Conservation (phyloP, 768 basidiomycete species). For the Russula vinacea region DNA sequence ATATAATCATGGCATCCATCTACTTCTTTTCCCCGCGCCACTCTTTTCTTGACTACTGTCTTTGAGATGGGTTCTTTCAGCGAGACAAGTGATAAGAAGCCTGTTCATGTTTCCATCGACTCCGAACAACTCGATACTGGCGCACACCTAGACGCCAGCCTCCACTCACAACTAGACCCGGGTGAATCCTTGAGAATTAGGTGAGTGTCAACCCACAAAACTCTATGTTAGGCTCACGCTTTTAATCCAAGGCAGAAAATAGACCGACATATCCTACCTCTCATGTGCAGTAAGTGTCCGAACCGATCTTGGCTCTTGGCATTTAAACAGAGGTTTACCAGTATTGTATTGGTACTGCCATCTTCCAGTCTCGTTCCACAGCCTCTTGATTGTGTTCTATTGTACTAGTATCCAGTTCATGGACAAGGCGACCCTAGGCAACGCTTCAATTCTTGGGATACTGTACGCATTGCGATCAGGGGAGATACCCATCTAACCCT, state of each 20-base stretch:
- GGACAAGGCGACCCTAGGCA: constrained; percentile 72
- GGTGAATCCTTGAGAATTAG: constrained; percentile 51
- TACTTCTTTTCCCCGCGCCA: neutral
- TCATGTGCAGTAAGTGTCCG: constrained; percentile 63
- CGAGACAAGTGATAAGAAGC: constrained; percentile 24
- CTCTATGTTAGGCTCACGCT: constrained; percentile 31
- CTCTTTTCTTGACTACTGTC: neutral
- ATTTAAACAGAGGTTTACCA: constrained; percentile 31
- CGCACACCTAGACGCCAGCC: constrained; percentile 52
- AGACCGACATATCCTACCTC: constrained; percentile 60
- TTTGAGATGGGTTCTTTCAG: constrained; percentile 21
- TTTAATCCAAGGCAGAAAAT: constrained; percentile 47
- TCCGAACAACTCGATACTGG: constrained; percentile 58
- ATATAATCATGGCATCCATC: neutral
- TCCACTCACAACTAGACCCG: constrained; percentile 47
- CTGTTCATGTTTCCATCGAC: constrained; percentile 39
- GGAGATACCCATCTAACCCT: constrained; percentile 3
- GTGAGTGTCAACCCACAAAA: constrained; percentile 28
- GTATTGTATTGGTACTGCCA: constrained; percentile 53
- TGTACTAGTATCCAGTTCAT: constrained; percentile 73
- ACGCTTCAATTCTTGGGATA: constrained; percentile 67
- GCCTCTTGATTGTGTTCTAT: constrained; percentile 33
- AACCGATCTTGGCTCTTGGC: neutral
- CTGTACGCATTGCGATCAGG: constrained; percentile 39
- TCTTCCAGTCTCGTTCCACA: no score